Percentiles rank a stretch among this genome's conserved stretches.
Evolutionary conservation across 345 rosid genomes (phyloP).

Genomic region (Triadica sebifera): DNA sequence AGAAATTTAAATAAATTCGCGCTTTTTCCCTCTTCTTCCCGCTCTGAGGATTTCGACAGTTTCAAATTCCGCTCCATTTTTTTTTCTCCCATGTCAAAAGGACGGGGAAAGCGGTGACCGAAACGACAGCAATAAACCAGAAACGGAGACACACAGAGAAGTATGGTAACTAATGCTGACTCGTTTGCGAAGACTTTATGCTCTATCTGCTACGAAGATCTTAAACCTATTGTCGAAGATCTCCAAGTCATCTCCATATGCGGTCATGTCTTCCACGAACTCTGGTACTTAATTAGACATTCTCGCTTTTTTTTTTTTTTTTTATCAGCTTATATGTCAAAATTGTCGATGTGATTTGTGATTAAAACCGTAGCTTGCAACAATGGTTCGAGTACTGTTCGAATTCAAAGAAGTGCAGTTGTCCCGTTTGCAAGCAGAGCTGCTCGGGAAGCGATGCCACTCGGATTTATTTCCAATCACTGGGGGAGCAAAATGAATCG

Average conservation of each 20-base stretch:
- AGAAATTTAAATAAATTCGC: neutral
- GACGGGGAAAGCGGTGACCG: neutral
- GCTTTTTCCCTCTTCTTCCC: neutral
- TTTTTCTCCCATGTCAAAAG: neutral
- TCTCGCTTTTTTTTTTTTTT: neutral
- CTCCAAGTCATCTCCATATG: constrained; percentile 80
- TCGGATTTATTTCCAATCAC: constrained; percentile 83
- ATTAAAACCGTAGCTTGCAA: constrained; percentile 60
- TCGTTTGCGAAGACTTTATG: constrained; percentile 60
- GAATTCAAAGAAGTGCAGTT: constrained; percentile 56
- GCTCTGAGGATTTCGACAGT: neutral
- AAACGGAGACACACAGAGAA: constrained; percentile 13
- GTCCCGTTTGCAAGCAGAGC: constrained; percentile 86
- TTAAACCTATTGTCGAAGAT: constrained; percentile 79
- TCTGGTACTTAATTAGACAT: constrained; percentile 46
- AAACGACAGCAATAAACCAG: neutral
- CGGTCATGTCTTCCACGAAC: constrained; percentile 95
- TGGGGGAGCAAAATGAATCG: constrained; percentile 52
- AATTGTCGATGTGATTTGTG: neutral
- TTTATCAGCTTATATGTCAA: neutral
- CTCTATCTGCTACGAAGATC: constrained; percentile 91
- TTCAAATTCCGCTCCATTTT: constrained; percentile 26
- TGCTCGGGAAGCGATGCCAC: constrained; percentile 46
- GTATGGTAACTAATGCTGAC: constrained; percentile 10
- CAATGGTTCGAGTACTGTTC: constrained; percentile 96